Evolutionary conservation across 2,329 filamentous ascomycete species (phyloP), one percentile per base, ranked within the genome.

Genomic region (Diplocarpon mali): DNA sequence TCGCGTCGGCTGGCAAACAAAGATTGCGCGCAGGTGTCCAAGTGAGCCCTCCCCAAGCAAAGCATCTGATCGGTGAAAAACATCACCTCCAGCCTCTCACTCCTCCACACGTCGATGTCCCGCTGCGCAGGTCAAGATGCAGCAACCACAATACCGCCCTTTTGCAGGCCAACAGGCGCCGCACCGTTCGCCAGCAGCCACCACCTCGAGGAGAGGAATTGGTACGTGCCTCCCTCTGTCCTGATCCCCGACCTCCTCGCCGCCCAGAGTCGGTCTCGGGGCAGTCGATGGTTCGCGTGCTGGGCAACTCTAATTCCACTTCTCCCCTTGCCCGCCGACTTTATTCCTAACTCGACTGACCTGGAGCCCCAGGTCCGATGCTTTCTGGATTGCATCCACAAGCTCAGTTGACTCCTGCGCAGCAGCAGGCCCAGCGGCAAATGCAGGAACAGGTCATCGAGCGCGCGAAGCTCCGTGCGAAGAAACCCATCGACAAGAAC

Each of bases 401-500:
- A 37, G 48, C 48, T 35, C 69, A 71, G 32, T 61, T 75, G 49
- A 75, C 71, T 32, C 72, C 71, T 52, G 70, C 72, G 17, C 75
- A 79, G 57, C 67, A 76, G 53, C 68, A 71, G 47, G 67, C 71
- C 56, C 68, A 70, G 52, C 60, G 69, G 42, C 71, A 71, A 53
- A 69, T 70, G n/a, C 72, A 77, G 56, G 65, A 73, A 47, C 66
- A 71, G 53, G 76, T 77, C 36, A 73, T 71, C 54, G 81, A 85
- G 62, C 71, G 78, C 51, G 80, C 83, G 37, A 87, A 89, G 64
- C 79, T 88, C 49, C 80, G 86, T 55, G 87, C 85, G 60, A 80
- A 81, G 61, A 93, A 90, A 65, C 92, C 92, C 1, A 95, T 88
- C 47, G 92, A 98, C 66, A 94, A 87, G 72, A 92, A 87, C 57